Percentiles rank a stretch among this genome's conserved stretches.
Evolutionary conservation across 2,329 filamentous ascomycete genomes (phyloP).

Genomic region (Stromatinia cepivora): DNA sequence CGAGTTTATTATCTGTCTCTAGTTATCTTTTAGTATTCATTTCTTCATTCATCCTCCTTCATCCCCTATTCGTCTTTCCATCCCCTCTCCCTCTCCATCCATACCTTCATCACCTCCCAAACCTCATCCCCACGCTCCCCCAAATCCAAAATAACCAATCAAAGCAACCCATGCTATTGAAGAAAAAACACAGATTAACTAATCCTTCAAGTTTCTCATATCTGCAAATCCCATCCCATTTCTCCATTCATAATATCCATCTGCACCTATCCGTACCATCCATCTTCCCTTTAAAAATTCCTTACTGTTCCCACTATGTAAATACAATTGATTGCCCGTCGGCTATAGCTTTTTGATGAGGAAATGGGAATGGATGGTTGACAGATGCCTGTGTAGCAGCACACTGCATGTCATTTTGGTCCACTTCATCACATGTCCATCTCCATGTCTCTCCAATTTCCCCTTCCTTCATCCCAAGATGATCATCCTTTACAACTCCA

Average conservation of each 20-base stretch:
- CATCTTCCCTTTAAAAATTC: background rate
- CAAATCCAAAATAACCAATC: background rate
- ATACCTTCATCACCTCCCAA: background rate
- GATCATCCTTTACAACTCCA: constrained; percentile 26
- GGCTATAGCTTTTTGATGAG: background rate
- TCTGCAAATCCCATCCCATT: background rate
- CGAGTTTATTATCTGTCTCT: background rate
- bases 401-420: background rate
- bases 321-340: background rate
- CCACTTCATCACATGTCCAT: background rate
- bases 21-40: background rate
- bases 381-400: background rate
- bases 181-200: background rate
- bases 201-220: background rate
- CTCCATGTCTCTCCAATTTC: background rate
- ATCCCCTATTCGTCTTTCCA: background rate
- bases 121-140: background rate
- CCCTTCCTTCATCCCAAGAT: background rate
- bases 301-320: background rate
- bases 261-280: background rate
- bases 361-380: background rate
- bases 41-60: background rate
- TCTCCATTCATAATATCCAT: constrained; percentile 1
- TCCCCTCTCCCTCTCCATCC: background rate
- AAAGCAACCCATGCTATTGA: background rate